phyloP scores from a whole-genome alignment of 768 basidiomycete species.

The Fistulinella prunicolor region DNA sequence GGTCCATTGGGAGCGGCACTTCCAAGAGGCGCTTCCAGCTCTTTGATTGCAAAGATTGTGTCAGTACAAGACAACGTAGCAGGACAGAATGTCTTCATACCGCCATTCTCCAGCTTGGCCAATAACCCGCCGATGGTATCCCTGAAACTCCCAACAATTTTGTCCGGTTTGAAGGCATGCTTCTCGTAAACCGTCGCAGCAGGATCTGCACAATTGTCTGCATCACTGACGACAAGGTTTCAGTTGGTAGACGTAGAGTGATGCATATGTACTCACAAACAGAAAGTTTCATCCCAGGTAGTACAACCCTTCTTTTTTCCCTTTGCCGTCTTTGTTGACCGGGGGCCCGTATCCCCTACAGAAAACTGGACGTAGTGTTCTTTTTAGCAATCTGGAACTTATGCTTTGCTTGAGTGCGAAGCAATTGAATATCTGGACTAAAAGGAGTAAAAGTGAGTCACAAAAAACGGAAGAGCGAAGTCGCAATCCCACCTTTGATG shows the following conservation, averaged over 20 bases:
- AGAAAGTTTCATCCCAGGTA: conserved; percentile 14
- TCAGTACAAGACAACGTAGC: background rate
- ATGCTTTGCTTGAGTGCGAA: conserved; percentile 4
- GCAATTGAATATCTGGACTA: too few relatives aligned
- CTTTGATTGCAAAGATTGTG: background rate
- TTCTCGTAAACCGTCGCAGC: conserved; percentile 15
- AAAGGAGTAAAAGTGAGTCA: too few relatives aligned
- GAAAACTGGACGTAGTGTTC: conserved; percentile 13
- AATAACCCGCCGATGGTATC: conserved; percentile 12
- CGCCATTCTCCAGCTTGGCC: conserved; percentile 10
- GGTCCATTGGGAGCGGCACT: background rate
- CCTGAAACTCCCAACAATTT: conserved; percentile 9
- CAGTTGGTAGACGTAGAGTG: background rate
- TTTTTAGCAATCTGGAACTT: conserved; percentile 5
- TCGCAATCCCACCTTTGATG: too few relatives aligned
- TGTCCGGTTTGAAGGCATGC: conserved; percentile 2
- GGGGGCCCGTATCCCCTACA: conserved; percentile 6
- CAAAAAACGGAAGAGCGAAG: too few relatives aligned
- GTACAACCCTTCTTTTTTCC: conserved; percentile 7
- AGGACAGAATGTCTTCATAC: conserved; percentile 2
- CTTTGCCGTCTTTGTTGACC: conserved; percentile 12
- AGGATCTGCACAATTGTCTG: conserved; percentile 8
- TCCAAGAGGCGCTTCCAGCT: conserved; percentile 13
- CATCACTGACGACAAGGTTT: conserved; percentile 13
- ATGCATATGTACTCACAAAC: conserved; percentile 12